Base-by-base conservation (phyloP, 805 yeast genomes). In the Wickerhamiella shivajii region DNA sequence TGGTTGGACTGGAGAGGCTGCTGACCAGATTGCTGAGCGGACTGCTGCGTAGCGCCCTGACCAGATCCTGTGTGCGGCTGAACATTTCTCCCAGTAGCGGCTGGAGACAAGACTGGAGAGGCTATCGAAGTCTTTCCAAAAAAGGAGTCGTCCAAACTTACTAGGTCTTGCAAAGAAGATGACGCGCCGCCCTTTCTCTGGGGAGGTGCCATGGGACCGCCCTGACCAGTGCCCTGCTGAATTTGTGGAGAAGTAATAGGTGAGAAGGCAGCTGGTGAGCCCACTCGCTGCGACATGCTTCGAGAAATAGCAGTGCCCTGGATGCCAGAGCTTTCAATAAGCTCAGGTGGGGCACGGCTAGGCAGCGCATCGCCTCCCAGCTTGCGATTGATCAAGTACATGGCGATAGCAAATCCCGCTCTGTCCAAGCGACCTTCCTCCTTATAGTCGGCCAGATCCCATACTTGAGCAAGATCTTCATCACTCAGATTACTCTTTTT, bases 391-490 rank as follows among this genome's bases (percentile, higher is more conserved):
- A 90, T 90, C 44, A 90, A 67, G 51, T 76, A 87, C 81, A 90
- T 77, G 12, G 97, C 96, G 50, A 90, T 76, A 3, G 92, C 74
- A 54, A 90, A 90, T 53, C 90, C 98, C 43, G 71, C 64, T 47
- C 68, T 71, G 31, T 80, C 66, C 50, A 90, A 83, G 26, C 67
- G 67, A 17, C 95, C 96, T 27, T 79, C 71, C 54, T 83, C 83
- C 44, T 80, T 77, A 41, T 83, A 67, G 53, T 90, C 96, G 7
- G 97, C 72, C 44, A 90, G 64, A 56, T 90, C 98, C 99, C 99
- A 90, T 27, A 87, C 74, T 16, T 71, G 60, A 2, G 97, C 98
- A 41, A 90, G 66, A 14, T 71, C 74, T 33, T 80, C 85, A 48
- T 85, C 94, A 33, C 74, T 67, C 39, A 90, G 67, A 41, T 80